Evolutionary conservation across 2,329 filamentous ascomycete species (phyloP), one percentile per base, ranked within the genome.

Genomic region (Sporothrix pseudoabietina): DNA sequence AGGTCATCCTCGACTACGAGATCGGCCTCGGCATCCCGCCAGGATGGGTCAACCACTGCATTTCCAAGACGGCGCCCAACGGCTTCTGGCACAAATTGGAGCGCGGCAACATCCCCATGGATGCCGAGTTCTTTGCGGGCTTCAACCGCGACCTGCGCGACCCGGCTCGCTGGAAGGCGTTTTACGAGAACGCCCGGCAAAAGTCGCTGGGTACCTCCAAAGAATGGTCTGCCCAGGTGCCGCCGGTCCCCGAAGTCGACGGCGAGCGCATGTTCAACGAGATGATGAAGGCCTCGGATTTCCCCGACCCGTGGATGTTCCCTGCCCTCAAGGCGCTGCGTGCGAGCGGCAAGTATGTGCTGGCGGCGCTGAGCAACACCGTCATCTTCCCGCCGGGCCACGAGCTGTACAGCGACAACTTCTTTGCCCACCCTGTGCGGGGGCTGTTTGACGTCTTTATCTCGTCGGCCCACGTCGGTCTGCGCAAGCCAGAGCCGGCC

Each of bases 1-100:
- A 97, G 83, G 90, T 93, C 1, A 98, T 99, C 78, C 86, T 97
- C 73, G 92, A 97, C 82, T 98, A 98, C 81, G 96, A 98, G 80
- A 83, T 90, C 71, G 84, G 87, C 74, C 85, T 92, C 73, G 86
- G 87, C 55, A 95, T 98, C 69, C 95, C 94, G 0, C 86, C 90
- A 3, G 95, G 94, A 79, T 98, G 94, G 91, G 87, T 98, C 78
- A 98, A 98, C 84, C 91, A 92, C 83, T 92, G 92, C 77, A 96
- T 98, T 79, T 94, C 93, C 71, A 88, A 88, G 77, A 90, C 91
- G 2, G 89, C 91, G 0, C 94, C 94, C 1, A 83, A 90, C 76
- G 96, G 96, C 55, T 91, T 89, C 79, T 98, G 95, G 95, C 94
- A 97, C 79, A 88, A 87, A 59, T 87, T 98, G 63, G 96, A 99